phyloP scores from a whole-genome alignment of 106 monocot genomes.

The Phalaenopsis equestris region DNA sequence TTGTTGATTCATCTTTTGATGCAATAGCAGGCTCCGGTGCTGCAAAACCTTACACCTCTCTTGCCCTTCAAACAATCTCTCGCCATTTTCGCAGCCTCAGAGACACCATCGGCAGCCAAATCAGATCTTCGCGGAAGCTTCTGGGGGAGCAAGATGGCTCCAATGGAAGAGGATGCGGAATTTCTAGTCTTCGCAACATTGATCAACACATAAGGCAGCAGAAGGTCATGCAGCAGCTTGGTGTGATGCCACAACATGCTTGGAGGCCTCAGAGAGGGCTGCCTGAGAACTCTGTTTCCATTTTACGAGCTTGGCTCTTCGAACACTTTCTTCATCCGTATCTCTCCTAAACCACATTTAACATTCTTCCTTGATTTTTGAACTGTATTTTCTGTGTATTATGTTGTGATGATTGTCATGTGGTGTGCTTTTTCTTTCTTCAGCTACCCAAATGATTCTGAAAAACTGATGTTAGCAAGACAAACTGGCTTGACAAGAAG shows the following conservation, averaged over 20 bases:
- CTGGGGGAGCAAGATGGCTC: slow-evolving; percentile 18
- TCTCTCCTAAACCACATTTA: neutral
- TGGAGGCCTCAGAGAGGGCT: slow-evolving; percentile 29
- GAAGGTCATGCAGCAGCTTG: slow-evolving; percentile 17
- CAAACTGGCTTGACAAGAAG: slow-evolving; percentile 57
- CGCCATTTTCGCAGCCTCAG: slow-evolving; percentile 75
- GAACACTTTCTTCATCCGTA: slow-evolving; percentile 27
- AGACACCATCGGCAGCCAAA: slow-evolving; percentile 73
- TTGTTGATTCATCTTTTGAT: slow-evolving; percentile 80
- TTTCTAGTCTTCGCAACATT: slow-evolving; percentile 16
- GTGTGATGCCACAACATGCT: slow-evolving; percentile 18
- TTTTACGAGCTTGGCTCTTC: slow-evolving; percentile 23
- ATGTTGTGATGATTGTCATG: neutral
- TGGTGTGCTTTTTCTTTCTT: neutral
- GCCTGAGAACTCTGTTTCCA: slow-evolving; percentile 15
- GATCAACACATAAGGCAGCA: slow-evolving; percentile 27
- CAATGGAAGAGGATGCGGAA: slow-evolving; percentile 24
- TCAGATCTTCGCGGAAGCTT: slow-evolving; percentile 21
- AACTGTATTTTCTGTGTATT: neutral
- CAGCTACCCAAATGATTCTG: slow-evolving; percentile 62
- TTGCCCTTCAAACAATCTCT: slow-evolving; percentile 85
- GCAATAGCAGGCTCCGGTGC: slow-evolving; percentile 55
- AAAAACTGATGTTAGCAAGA: slow-evolving; percentile 56
- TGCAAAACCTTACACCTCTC: slow-evolving; percentile 75
- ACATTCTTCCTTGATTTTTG: neutral